Evolutionary conservation across 179 eudicot species (phyloP), one percentile per base, ranked within the genome.

Genomic region (Beta corolliflora): DNA sequence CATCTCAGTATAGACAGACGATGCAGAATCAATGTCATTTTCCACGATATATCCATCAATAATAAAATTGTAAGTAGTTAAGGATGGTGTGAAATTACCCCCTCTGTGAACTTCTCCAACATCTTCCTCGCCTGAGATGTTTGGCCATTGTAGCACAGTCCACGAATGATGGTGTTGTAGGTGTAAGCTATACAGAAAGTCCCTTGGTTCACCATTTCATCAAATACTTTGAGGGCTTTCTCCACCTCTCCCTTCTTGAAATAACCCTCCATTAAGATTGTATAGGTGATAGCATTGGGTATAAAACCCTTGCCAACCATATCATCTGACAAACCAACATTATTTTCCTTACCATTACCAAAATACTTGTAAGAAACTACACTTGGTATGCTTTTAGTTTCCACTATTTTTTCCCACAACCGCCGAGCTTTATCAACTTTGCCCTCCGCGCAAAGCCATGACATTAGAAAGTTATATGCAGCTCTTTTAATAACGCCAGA

Each of bases 41-140:
- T 86, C 86, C 85, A 88, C 89, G 59, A 87, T 75, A 82, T 80
- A 93, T 56, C 95, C 93, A 79, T 90, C 83, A 3, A 90, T 88
- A 16, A 93, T 87, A 83, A 82, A 85, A 80, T 87, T 90, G 70
- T 88, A 93, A 73, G 92, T 81, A 82, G 74, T 84, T 55, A 83
- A 85, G 64, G 29, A 53, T 56, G 95, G 90, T 46, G 23, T 66
- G 76, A 89, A 87, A 50, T 88, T 87, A 59, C 15, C 77, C 23
- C 75, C 69, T 81, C 81, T 29, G 79, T 79, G 64, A 88, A 83
- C 36, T 77, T 81, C 56, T 86, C 86, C 56, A 92, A 79, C 77
- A 71, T 77, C 60, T 82, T 82, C 81, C 70, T 82, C 44, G 93
- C 91, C 48, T 86, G 76, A 53, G 86, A 75, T 78, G 90, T 87